Percentiles rank a stretch among this genome's conserved stretches.
Conservation (phyloP, 805 yeast species). For the Schizosaccharomyces cryophilus region DNA sequence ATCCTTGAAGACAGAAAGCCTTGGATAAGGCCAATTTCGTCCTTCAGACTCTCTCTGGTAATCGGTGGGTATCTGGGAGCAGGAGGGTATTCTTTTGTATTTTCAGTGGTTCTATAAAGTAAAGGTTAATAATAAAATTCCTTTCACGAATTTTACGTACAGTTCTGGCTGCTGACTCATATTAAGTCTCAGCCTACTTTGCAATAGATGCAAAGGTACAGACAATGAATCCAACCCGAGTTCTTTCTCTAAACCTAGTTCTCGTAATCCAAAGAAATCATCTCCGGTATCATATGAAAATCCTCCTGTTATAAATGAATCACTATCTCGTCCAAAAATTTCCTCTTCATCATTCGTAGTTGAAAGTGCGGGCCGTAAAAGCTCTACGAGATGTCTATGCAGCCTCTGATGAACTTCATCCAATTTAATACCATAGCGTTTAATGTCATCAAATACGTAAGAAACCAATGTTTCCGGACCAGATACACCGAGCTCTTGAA, state of each 20-base stretch:
- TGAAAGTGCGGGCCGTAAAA: slow-evolving; percentile 32
- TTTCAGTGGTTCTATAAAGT: neutral
- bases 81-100: slow-evolving; percentile 11
- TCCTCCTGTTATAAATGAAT: slow-evolving; percentile 84
- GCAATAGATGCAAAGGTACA: slow-evolving; percentile 72
- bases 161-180: slow-evolving; percentile 2
- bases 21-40: slow-evolving; percentile 32
- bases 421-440: slow-evolving; percentile 44
- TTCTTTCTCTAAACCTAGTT: slow-evolving; percentile 79
- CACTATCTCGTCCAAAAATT: slow-evolving; percentile 71
- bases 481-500: too few relatives aligned
- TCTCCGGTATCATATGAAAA: slow-evolving; percentile 85
- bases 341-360: slow-evolving; percentile 49
- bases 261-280: slow-evolving; percentile 92
- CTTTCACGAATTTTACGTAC: slow-evolving; percentile 33
- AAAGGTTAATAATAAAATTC: slow-evolving; percentile 6
- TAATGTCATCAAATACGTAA: slow-evolving; percentile 46
- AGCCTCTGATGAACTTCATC: slow-evolving; percentile 43
- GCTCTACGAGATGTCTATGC: slow-evolving; percentile 34
- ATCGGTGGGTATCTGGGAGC: slow-evolving; percentile 28
- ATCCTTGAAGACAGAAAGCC: slow-evolving; percentile 23
- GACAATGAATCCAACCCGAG: slow-evolving; percentile 62
- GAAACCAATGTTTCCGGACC: slow-evolving; percentile 26
- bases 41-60: slow-evolving; percentile 24
- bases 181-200: slow-evolving; percentile 35